Evolutionary conservation across 1,284 basidiomycete species (phyloP).

Genomic region (Phenoliferia sp.): DNA sequence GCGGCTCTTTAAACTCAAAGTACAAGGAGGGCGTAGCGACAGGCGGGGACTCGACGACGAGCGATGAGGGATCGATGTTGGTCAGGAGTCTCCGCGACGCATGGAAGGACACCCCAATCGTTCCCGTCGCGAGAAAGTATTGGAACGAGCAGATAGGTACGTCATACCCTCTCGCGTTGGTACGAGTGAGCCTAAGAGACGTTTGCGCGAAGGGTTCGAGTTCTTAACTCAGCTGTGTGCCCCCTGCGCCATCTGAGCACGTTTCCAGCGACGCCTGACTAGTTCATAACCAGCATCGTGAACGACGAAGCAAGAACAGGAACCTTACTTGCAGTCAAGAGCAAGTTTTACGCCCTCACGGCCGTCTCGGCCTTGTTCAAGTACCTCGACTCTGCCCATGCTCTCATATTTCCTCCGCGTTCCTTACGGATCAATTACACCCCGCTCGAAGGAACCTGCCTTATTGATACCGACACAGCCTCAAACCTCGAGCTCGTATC

Average conservation of each 20-base stretch:
- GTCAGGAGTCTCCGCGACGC: slow-evolving; percentile 9
- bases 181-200: background rate
- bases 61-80: slow-evolving; percentile 7
- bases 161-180: background rate
- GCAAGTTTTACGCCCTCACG: slow-evolving; percentile 70
- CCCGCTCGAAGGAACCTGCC: slow-evolving; percentile 73
- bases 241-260: background rate
- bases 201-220: slow-evolving; percentile 22
- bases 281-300: slow-evolving; percentile 2
- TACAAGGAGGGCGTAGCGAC: background rate
- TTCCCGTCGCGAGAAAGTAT: slow-evolving; percentile 17
- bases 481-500: slow-evolving; percentile 79
- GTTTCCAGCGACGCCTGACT: background rate
- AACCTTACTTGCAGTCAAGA: slow-evolving; percentile 11
- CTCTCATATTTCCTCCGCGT: slow-evolving; percentile 61
- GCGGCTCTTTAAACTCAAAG: background rate
- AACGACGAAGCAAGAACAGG: slow-evolving; percentile 27
- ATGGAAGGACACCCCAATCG: slow-evolving; percentile 1
- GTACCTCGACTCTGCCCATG: slow-evolving; percentile 61
- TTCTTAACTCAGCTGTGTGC: slow-evolving; percentile 26
- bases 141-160: slow-evolving; percentile 28
- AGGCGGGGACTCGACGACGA: slow-evolving; percentile 20
- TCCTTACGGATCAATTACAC: slow-evolving; percentile 76
- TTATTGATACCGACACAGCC: slow-evolving; percentile 83
- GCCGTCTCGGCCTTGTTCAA: slow-evolving; percentile 81